These are phyloP conservation scores for Barnettozyma wickerhamii DNA, from an alignment of 805 yeast genomes.

Conservation along the genomic window DNA sequence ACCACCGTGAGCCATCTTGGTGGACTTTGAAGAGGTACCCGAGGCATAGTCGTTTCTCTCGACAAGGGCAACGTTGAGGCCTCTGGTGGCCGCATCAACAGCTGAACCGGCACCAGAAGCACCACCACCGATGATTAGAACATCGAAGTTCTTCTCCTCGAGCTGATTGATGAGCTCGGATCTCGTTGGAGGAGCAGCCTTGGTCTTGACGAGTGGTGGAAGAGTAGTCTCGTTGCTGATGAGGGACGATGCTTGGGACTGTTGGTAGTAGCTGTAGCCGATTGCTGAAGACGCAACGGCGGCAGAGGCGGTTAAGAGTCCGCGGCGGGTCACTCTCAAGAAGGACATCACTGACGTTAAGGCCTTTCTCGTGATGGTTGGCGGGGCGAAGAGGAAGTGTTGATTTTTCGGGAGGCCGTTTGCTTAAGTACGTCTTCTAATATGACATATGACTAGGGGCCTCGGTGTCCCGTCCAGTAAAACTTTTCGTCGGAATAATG, in stretches of 20 bases:
- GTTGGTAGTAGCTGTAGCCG: slow-evolving; percentile 12
- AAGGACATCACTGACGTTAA: slow-evolving; percentile 21
- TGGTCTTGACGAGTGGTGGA: slow-evolving; percentile 38
- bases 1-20: slow-evolving; percentile 98
- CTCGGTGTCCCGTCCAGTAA: slow-evolving; percentile 4
- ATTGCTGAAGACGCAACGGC: slow-evolving; percentile 20
- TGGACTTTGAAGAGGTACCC: slow-evolving; percentile 90
- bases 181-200: slow-evolving; percentile 54
- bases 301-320: slow-evolving; percentile 23
- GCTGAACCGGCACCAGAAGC: slow-evolving; percentile 96
- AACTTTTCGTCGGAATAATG: slow-evolving; percentile 2
- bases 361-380: not conserved
- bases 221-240: slow-evolving; percentile 18
- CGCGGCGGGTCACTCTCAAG: slow-evolving; percentile 22
- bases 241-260: slow-evolving; percentile 8
- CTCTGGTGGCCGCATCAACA: slow-evolving; percentile 85
- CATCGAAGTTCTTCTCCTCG: slow-evolving; percentile 58
- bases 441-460: slow-evolving; percentile 2
- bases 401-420: not conserved
- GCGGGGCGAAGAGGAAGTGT: not conserved
- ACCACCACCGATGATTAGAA: slow-evolving; percentile 93
- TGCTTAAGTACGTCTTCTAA: slow-evolving; percentile 5
- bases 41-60: slow-evolving; percentile 89
- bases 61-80: slow-evolving; percentile 80
- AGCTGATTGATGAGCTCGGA: slow-evolving; percentile 46